These are phyloP conservation scores for Melaleuca quinquenervia DNA, from an alignment of 345 rosid genomes.

Conservation along the genomic window DNA sequence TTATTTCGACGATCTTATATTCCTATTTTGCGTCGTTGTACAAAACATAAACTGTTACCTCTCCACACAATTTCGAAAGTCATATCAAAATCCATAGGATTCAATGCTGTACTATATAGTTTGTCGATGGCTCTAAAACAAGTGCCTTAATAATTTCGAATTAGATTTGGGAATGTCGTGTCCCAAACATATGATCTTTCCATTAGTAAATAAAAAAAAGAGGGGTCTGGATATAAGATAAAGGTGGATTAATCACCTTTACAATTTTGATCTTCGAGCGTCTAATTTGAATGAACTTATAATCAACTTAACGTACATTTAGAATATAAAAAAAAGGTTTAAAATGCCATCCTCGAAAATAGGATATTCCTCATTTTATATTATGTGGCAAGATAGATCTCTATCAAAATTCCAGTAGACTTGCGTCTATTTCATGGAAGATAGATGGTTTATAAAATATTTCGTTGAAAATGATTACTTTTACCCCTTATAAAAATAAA, in stretches of 20 bases:
- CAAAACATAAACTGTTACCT: background rate
- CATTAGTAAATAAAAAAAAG: background rate
- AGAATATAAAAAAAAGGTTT: background rate
- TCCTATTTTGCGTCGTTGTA: conserved; percentile 8
- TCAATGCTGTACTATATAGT: background rate
- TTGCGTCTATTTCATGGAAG: too few relatives aligned
- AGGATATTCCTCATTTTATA: background rate
- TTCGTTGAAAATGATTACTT: too few relatives aligned
- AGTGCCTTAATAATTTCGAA: background rate
- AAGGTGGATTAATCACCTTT: background rate
- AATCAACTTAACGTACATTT: background rate
- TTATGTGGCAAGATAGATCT: background rate
- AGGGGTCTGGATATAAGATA: background rate
- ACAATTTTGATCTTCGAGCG: background rate
- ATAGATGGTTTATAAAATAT: too few relatives aligned
- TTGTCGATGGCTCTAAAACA: background rate
- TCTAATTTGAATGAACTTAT: too few relatives aligned
- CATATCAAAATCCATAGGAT: background rate
- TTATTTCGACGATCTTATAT: background rate
- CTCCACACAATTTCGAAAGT: background rate
- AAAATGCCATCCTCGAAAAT: background rate
- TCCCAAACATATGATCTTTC: background rate
- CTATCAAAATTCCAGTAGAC: background rate
- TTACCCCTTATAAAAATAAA: too few relatives aligned
- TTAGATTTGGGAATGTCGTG: background rate